These are phyloP conservation scores for Trichosporon sp. DNA, from an alignment of 1,284 basidiomycete species.

Conservation along the genomic window DNA sequence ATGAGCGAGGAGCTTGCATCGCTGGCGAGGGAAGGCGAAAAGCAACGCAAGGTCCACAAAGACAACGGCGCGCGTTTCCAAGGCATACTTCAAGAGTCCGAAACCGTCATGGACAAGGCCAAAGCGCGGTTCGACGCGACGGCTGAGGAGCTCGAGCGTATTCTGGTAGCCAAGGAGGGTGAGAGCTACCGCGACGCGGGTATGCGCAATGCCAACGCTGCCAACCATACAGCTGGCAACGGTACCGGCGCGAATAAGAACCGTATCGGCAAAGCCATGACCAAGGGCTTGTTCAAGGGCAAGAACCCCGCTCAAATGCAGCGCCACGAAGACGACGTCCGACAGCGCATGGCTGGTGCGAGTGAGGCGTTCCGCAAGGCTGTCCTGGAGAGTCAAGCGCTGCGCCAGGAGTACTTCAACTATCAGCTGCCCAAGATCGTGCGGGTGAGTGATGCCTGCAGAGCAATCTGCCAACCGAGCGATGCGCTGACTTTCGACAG, in stretches of 20 bases:
- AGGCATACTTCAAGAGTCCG: slow-evolving; percentile 84
- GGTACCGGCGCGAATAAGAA: slow-evolving; percentile 69
- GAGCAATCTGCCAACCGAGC: background rate
- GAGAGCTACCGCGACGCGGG: slow-evolving; percentile 80
- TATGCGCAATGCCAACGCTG: slow-evolving; percentile 59
- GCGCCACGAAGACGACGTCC: slow-evolving; percentile 91
- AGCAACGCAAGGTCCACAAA: slow-evolving; percentile 87
- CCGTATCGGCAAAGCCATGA: slow-evolving; percentile 69
- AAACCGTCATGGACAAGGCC: slow-evolving; percentile 78
- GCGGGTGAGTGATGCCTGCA: slow-evolving; percentile 65
- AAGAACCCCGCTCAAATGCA: slow-evolving; percentile 91
- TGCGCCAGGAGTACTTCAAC: slow-evolving; percentile 96
- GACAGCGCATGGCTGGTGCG: slow-evolving; percentile 77
- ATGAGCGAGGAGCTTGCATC: slow-evolving; percentile 92
- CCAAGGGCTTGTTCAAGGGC: slow-evolving; percentile 89
- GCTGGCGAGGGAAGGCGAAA: slow-evolving; percentile 88
- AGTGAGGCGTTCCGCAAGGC: slow-evolving; percentile 90
- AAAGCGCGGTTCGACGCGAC: slow-evolving; percentile 83
- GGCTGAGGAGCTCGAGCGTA: slow-evolving; percentile 90
- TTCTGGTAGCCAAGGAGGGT: slow-evolving; percentile 92
- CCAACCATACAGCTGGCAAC: slow-evolving; percentile 58
- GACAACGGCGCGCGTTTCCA: slow-evolving; percentile 87
- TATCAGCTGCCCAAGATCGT: slow-evolving; percentile 92
- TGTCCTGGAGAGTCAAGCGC: slow-evolving; percentile 83
- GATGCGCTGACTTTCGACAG: slow-evolving; percentile 56